phyloP scores from a whole-genome alignment of 164 flowering plant species.

The Stephania cephalantha region DNA sequence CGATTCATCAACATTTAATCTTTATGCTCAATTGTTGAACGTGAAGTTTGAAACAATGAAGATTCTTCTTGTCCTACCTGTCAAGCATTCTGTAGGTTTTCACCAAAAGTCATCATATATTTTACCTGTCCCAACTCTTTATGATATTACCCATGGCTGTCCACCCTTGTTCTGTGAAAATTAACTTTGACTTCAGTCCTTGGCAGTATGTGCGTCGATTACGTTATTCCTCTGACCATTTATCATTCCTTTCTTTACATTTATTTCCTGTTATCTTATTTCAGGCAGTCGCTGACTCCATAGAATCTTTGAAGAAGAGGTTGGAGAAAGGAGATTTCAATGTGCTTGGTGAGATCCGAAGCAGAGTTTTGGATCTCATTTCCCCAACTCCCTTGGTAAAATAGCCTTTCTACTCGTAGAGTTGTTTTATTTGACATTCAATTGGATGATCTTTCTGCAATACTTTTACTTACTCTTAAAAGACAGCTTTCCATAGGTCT shows the following conservation, averaged over 20 bases:
- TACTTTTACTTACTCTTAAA: not conserved
- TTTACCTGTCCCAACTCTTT: not conserved
- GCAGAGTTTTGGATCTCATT: conserved; percentile 61
- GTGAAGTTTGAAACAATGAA: no score
- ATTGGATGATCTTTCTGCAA: not conserved
- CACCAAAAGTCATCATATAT: not conserved
- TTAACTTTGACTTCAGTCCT: not conserved
- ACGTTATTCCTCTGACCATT: not conserved
- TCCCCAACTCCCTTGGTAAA: conserved; percentile 77
- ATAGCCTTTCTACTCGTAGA: conserved; percentile 6
- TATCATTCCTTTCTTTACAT: not conserved
- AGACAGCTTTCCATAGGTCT: no score
- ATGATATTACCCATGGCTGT: not conserved
- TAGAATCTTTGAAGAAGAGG: conserved; percentile 48
- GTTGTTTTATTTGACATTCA: not conserved
- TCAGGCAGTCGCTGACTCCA: conserved; percentile 58
- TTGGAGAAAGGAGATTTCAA: conserved; percentile 47
- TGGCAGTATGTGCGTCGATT: not conserved
- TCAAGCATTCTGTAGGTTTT: not conserved
- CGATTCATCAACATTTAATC: no score
- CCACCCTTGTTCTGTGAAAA: not conserved
- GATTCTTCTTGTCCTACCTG: no score
- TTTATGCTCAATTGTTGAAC: no score
- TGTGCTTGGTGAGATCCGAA: conserved; percentile 68
- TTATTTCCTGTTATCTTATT: conserved; percentile 1